Percentiles rank a stretch among this genome's conserved stretches.
Conservation (phyloP, 1,284 basidiomycete species). For the Polyporus tsugae region DNA sequence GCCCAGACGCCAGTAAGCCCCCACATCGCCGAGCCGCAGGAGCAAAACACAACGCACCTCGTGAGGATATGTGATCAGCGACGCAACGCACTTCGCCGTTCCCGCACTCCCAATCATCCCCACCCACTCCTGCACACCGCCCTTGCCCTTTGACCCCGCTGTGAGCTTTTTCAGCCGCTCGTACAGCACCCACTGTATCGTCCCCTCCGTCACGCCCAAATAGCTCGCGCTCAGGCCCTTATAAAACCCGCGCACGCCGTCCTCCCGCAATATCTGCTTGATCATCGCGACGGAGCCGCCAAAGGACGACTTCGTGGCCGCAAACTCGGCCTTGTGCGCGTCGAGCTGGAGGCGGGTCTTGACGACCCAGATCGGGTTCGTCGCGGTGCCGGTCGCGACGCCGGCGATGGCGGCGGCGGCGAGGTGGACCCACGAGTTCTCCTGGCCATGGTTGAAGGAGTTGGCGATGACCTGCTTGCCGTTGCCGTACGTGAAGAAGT, state of each 20-base stretch:
- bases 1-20: constrained; percentile 10
- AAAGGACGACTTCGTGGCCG: constrained; percentile 45
- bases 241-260: constrained; percentile 92
- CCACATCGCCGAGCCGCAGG: neutral
- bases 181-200: constrained; percentile 98
- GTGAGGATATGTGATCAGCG: constrained; percentile 95
- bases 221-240: constrained; percentile 95
- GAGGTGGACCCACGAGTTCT: constrained; percentile 90
- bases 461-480: constrained; percentile 92
- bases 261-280: constrained; percentile 77
- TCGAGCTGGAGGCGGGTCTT: constrained; percentile 92
- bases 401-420: constrained; percentile 88
- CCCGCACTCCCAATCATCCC: constrained; percentile 93
- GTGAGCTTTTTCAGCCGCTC: constrained; percentile 82
- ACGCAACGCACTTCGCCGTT: constrained; percentile 93
- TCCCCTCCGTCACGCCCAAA: constrained; percentile 95
- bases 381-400: constrained; percentile 87
- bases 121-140: constrained; percentile 70
- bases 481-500: constrained; percentile 98
- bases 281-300: constrained; percentile 73
- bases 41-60: constrained; percentile 65
- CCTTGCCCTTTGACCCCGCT: constrained; percentile 59
- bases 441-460: constrained; percentile 82
- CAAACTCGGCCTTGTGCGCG: constrained; percentile 29
- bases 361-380: constrained; percentile 99